Percentiles rank a stretch among this genome's conserved stretches.
Evolutionary conservation across 2,329 filamentous ascomycete genomes (phyloP).

Genomic region (Trichophaea hybrida): DNA sequence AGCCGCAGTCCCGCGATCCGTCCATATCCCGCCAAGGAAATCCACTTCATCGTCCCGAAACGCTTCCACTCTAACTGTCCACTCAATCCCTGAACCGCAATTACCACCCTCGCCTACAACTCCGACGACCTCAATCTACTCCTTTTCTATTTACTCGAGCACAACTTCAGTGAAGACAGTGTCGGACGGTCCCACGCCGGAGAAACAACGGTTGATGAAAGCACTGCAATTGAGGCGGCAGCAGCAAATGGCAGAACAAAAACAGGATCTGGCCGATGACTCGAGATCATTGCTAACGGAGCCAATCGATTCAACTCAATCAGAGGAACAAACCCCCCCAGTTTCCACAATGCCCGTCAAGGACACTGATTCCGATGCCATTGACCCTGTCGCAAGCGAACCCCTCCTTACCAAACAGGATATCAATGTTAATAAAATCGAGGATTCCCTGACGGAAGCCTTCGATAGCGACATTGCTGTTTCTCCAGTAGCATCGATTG

Average conservation of each 20-base stretch:
- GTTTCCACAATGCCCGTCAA: background rate
- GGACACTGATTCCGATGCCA: background rate
- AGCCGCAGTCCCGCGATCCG: slow-evolving; percentile 60
- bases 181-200: slow-evolving; percentile 51
- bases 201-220: slow-evolving; percentile 87
- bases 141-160: slow-evolving; percentile 10
- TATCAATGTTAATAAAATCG: background rate
- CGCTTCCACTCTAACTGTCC: slow-evolving; percentile 3
- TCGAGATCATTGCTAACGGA: slow-evolving; percentile 5
- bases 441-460: background rate
- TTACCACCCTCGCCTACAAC: slow-evolving; percentile 8
- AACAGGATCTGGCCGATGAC: slow-evolving; percentile 24
- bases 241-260: slow-evolving; percentile 34
- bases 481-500: background rate
- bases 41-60: background rate
- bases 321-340: slow-evolving; percentile 7
- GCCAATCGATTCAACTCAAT: background rate
- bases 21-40: slow-evolving; percentile 46
- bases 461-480: background rate
- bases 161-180: slow-evolving; percentile 6
- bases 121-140: slow-evolving; percentile 11
- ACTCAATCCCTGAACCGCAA: slow-evolving; percentile 3
- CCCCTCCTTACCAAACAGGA: background rate
- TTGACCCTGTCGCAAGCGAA: background rate
- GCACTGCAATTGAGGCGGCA: slow-evolving; percentile 80